phyloP scores from a whole-genome alignment of 2,329 filamentous ascomycete genomes.

The Massarina eburnea region DNA sequence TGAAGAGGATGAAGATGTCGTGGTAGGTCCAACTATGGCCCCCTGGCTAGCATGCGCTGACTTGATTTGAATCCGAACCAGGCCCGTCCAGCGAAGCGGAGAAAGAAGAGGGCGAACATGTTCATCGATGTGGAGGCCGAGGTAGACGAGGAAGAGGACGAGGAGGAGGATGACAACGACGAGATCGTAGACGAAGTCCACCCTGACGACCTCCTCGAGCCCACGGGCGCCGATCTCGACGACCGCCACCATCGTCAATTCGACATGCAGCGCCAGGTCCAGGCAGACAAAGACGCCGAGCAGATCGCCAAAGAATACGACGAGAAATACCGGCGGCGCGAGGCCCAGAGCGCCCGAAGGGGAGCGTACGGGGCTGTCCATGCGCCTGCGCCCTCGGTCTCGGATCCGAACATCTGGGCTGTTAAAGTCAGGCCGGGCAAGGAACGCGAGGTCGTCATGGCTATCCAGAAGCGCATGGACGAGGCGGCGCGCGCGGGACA shows the following conservation, averaged over 20 bases:
- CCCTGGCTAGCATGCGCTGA: not conserved
- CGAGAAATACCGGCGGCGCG: constrained; percentile 81
- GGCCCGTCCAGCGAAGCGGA: constrained; percentile 77
- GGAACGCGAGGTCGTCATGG: constrained; percentile 85
- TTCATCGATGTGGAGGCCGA: constrained; percentile 99
- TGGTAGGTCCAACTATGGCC: constrained; percentile 1
- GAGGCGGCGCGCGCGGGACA: constrained; percentile 77
- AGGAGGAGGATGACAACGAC: constrained; percentile 82
- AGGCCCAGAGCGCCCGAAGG: constrained; percentile 34
- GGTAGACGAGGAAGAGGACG: constrained; percentile 85
- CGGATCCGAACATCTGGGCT: constrained; percentile 95
- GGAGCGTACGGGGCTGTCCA: constrained; percentile 35
- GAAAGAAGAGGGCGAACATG: constrained; percentile 71
- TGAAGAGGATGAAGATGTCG: constrained; percentile 34
- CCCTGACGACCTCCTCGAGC: constrained; percentile 83
- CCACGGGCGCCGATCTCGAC: constrained; percentile 76
- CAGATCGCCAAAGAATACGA: constrained; percentile 81
- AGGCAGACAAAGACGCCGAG: constrained; percentile 87
- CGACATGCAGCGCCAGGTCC: constrained; percentile 85
- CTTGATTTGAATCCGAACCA: constrained; percentile 43
- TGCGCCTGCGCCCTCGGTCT: constrained; percentile 84
- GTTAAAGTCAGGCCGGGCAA: constrained; percentile 93
- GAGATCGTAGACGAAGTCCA: constrained; percentile 88
- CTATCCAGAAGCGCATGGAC: constrained; percentile 84
- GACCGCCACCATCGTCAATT: constrained; percentile 92